Evolutionary conservation across 2,329 filamentous ascomycete species (phyloP).

Genomic region (Penicillium sp.): DNA sequence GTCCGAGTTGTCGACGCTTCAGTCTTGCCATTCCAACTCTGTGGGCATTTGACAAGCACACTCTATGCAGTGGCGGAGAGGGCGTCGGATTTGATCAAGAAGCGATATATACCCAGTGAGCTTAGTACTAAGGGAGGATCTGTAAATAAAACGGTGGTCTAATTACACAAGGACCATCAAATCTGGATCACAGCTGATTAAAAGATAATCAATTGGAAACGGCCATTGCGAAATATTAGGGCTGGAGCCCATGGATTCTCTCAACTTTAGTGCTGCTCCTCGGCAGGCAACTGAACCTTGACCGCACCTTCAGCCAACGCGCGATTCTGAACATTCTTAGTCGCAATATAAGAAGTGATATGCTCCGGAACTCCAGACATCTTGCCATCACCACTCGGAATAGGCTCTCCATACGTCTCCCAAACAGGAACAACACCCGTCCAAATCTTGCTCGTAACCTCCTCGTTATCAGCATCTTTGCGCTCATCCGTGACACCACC

Average conservation of each 20-base stretch:
- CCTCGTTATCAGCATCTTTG: conserved; percentile 48
- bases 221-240: no score
- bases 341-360: conserved; percentile 52
- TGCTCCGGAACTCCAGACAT: conserved; percentile 59
- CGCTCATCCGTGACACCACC: conserved; percentile 61
- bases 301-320: conserved; percentile 41
- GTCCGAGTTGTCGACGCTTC: conserved; percentile 35
- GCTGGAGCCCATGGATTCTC: neutral
- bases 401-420: conserved; percentile 59
- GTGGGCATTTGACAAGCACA: conserved; percentile 29
- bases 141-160: neutral
- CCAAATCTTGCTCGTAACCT: conserved; percentile 52
- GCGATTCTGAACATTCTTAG: conserved; percentile 44
- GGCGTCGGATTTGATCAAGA: conserved; percentile 32
- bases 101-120: conserved; percentile 5
- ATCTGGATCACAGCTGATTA: neutral
- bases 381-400: conserved; percentile 57
- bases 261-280: conserved; percentile 27
- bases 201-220: neutral
- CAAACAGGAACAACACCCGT: conserved; percentile 63
- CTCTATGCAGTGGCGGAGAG: conserved; percentile 33
- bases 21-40: conserved; percentile 29
- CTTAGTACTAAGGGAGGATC: neutral
- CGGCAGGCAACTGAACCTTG: conserved; percentile 23
- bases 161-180: neutral